Evolutionary conservation across 805 yeast genomes (phyloP).

Genomic region (Nakazawaea populi): DNA sequence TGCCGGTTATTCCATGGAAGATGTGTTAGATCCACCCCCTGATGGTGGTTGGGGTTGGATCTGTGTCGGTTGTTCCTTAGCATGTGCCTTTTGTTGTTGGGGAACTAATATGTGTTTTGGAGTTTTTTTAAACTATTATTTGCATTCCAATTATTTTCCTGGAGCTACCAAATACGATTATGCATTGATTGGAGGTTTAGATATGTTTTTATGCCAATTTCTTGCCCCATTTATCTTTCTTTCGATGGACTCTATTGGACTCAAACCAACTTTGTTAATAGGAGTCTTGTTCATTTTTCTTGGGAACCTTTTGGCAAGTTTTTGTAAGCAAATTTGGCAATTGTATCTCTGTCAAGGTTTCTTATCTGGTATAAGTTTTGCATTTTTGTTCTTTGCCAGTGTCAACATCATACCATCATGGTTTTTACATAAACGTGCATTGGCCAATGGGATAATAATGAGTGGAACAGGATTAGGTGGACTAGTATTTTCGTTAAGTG

Average conservation of each 20-base stretch:
- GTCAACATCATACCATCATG: constrained; percentile 40
- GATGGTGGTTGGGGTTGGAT: constrained; percentile 31
- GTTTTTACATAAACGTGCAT: constrained; percentile 37
- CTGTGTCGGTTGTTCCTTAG: constrained; percentile 28
- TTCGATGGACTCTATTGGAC: constrained; percentile 43
- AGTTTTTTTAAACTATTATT: constrained; percentile 44
- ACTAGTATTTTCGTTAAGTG: constrained; percentile 36
- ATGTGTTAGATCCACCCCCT: constrained; percentile 11
- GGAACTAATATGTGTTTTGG: constrained; percentile 52
- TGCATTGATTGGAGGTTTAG: constrained; percentile 52
- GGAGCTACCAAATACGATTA: constrained; percentile 47
- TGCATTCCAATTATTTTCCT: constrained; percentile 32
- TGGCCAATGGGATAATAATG: constrained; percentile 43
- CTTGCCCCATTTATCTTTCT: constrained; percentile 53
- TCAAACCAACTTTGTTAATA: constrained; percentile 34
- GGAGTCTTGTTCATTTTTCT: constrained; percentile 36
- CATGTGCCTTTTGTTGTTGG: constrained; percentile 38
- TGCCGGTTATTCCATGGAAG: constrained; percentile 1
- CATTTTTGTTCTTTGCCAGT: constrained; percentile 29
- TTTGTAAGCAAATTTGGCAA: constrained; percentile 34
- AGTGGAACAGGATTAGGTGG: constrained; percentile 54
- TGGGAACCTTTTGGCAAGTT: constrained; percentile 39
- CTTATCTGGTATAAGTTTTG: constrained; percentile 36
- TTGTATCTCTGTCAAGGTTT: constrained; percentile 44
- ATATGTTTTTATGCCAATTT: constrained; percentile 50